These are phyloP conservation scores for Scutellaria baicalensis DNA, from an alignment of 257 asterid species.

Conservation along the genomic window DNA sequence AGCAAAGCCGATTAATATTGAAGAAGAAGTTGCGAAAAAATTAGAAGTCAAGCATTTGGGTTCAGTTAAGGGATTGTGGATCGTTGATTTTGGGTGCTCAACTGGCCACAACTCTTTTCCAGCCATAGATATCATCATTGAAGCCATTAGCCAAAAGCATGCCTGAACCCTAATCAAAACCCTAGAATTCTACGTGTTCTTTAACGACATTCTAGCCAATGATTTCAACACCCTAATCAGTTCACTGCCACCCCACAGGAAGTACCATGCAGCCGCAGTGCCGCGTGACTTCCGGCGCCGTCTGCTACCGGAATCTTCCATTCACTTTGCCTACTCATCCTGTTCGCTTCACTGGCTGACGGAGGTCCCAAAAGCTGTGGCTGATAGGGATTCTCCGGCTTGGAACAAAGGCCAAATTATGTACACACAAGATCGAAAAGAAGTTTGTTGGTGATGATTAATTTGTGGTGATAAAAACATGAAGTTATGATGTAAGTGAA, in stretches of 20 bases:
- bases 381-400: not conserved
- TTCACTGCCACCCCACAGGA: conserved; percentile 14
- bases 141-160: conserved; percentile 8
- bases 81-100: conserved; percentile 47
- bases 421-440: not conserved
- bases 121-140: conserved; percentile 16
- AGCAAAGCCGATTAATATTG: conserved; percentile 5
- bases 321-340: conserved; percentile 25
- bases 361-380: conserved; percentile 5
- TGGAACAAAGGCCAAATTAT: conserved; percentile 26
- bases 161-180: not conserved
- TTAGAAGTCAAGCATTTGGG: not conserved
- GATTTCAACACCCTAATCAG: conserved; percentile 28
- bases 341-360: conserved; percentile 29
- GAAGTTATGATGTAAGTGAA: too few relatives aligned
- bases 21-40: conserved; percentile 11
- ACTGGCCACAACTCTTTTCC: conserved; percentile 34
- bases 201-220: conserved; percentile 19
- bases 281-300: conserved; percentile 20
- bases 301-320: conserved; percentile 18
- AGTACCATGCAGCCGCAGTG: conserved; percentile 11
- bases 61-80: not conserved
- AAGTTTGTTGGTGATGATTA: too few relatives aligned
- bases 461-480: too few relatives aligned
- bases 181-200: conserved; percentile 10